These are phyloP conservation scores for Coccomyxa subellipsoidea DNA, from an alignment of 163 green algal genomes.

Conservation along the genomic window DNA sequence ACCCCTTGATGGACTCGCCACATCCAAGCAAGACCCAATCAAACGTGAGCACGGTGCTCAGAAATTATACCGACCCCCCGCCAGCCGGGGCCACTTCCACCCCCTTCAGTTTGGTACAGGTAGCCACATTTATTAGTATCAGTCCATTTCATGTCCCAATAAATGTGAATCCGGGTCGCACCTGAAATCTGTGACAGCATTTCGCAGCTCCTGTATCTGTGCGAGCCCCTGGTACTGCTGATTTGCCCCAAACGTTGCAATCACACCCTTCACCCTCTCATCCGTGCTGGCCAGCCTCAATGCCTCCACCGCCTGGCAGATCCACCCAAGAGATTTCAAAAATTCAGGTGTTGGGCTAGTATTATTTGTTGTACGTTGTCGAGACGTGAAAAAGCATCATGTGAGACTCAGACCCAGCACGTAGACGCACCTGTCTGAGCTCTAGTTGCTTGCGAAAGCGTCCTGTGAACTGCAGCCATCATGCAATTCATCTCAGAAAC, in stretches of 20 bases:
- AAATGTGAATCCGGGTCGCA: no score
- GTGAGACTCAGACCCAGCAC: no score
- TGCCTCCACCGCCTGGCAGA: slow-evolving; percentile 35
- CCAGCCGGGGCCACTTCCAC: no score
- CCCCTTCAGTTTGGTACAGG: no score
- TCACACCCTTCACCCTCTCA: slow-evolving; percentile 47
- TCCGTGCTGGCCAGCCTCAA: slow-evolving; percentile 51
- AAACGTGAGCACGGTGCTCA: neutral
- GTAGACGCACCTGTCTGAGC: neutral
- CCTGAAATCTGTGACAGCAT: slow-evolving; percentile 54
- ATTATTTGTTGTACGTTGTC: neutral
- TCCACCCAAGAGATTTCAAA: neutral
- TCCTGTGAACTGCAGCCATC: neutral
- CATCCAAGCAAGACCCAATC: neutral
- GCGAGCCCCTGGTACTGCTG: slow-evolving; percentile 56
- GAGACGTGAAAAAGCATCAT: neutral
- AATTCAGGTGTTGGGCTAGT: neutral
- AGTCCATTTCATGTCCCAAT: no score
- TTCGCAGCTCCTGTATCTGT: slow-evolving; percentile 60
- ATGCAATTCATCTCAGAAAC: neutral
- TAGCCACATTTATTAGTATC: no score
- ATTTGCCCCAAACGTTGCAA: slow-evolving; percentile 38
- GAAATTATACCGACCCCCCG: no score
- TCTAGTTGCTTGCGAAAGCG: neutral
- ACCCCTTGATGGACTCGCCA: neutral